Evolutionary conservation across 495 filamentous ascomycete species (phyloP), one percentile per base, ranked within the genome.

Genomic region (Xylaria bambusicola): DNA sequence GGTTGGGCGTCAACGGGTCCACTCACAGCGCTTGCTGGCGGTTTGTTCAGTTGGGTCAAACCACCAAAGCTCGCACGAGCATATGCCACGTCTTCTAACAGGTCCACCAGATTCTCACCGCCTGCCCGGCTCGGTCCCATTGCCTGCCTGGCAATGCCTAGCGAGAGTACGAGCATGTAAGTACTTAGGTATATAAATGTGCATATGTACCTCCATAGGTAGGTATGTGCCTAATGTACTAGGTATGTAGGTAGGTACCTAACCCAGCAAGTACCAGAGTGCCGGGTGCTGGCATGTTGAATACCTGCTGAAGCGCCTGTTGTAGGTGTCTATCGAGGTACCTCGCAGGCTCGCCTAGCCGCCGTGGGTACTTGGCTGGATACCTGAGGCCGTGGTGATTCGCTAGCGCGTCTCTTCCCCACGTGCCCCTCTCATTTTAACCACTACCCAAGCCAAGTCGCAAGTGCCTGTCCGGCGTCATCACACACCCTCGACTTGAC

Each of bases 1-100:
- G 23, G 45, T 58, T 42, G 45, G 55, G 55, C 55, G 55, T 35
- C 45, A 58, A 58, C 33, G 15, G 17, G 44, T 21, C 29, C 21
- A 42, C 54, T 48, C 53, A 24, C 41, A 15, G 17, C 46, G n/a
- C n/a, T n/a, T n/a, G n/a, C n/a, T n/a, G n/a, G n/a, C 10, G 46
- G 20, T 33, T 21, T 44, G 13, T 38, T 38, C 13, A 38, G 36
- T 15, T 6, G 36, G 12, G 15, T 38, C 36, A 15, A 38, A 15
- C 36, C 3, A 38, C 0, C 33, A 35, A 44, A 9, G 10, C 6
- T 21, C 0, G 27, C 40, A 46, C 53, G 40, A 45, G 53, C 53
- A 35, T 12, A 2, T 29, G 53, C 29, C 53, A 56, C 53, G 53
- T 56, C 53, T 56, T 47, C 41, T 13, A 27, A 33, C 53, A 38